Percentiles rank a stretch among this genome's conserved stretches.
These are phyloP conservation scores for Bacidia rubella DNA, from an alignment of 495 filamentous ascomycete species.

Conservation along the genomic window DNA sequence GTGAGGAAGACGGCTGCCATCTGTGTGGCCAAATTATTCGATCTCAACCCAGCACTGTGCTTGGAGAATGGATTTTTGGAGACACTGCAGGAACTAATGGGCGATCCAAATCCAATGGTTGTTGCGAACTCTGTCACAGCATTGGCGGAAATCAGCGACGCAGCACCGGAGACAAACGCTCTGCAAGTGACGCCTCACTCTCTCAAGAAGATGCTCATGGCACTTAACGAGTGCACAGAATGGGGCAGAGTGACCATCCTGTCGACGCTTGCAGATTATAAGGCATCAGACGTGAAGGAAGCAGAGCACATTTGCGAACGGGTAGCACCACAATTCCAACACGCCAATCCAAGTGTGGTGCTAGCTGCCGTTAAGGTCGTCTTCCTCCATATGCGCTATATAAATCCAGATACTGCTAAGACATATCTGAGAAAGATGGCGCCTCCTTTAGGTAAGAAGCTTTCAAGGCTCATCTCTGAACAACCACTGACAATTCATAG, in stretches of 20 bases:
- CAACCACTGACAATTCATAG: conserved; percentile 29
- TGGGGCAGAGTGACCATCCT: conserved; percentile 97
- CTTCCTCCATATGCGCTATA: conserved; percentile 85
- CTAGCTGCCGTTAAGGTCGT: conserved; percentile 94
- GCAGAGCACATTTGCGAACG: conserved; percentile 97
- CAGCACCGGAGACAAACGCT: conserved; percentile 79
- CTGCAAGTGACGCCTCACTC: conserved; percentile 65
- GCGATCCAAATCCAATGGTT: conserved; percentile 97
- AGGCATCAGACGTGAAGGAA: conserved; percentile 76
- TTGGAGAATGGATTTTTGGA: conserved; percentile 95
- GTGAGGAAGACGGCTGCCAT: conserved; percentile 97
- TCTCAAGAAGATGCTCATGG: conserved; percentile 92
- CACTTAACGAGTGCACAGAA: conserved; percentile 94
- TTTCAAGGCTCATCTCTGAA: not conserved
- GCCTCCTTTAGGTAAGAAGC: conserved; percentile 64
- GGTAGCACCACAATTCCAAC: conserved; percentile 93
- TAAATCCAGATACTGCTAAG: conserved; percentile 61
- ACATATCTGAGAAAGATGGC: conserved; percentile 97
- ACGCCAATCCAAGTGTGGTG: conserved; percentile 94
- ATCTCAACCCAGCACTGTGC: conserved; percentile 80
- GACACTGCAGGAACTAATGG: conserved; percentile 90
- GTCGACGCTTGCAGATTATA: conserved; percentile 77
- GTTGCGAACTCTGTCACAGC: conserved; percentile 95
- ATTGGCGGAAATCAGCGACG: conserved; percentile 78
- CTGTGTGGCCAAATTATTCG: conserved; percentile 96